Evolutionary conservation across 352 stramenopile genomes (phyloP).

Genomic region (Globisporangium sylvaticum): DNA sequence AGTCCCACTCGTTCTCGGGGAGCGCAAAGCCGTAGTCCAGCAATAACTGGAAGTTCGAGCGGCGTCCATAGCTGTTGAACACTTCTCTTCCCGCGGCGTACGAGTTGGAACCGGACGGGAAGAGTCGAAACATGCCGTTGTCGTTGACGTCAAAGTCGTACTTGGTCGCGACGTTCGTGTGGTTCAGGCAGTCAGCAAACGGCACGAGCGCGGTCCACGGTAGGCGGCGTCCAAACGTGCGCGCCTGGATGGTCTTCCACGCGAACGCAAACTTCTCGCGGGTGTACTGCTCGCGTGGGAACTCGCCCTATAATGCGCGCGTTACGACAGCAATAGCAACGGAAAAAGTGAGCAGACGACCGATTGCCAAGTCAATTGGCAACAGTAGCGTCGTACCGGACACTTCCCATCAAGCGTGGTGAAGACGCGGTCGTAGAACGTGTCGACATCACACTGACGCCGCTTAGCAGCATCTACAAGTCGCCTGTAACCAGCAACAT

Average conservation of each 20-base stretch:
- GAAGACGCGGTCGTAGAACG: conserved; percentile 54
- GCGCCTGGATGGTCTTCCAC: conserved; percentile 88
- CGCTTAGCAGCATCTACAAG: conserved; percentile 42
- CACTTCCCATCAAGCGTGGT: conserved; percentile 41
- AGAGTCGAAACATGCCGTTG: conserved; percentile 63
- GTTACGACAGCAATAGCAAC: background rate
- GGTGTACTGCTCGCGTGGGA: conserved; percentile 50
- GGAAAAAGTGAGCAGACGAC: background rate
- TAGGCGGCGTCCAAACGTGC: conserved; percentile 88
- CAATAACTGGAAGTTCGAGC: conserved; percentile 85
- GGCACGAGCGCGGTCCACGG: conserved; percentile 90
- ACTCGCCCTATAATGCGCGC: conserved; percentile 26
- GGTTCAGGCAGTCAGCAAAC: conserved; percentile 91
- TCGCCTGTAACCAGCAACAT: conserved; percentile 17
- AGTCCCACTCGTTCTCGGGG: conserved; percentile 87
- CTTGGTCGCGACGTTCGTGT: conserved; percentile 87
- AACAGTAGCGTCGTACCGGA: conserved; percentile 21
- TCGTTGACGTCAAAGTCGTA: conserved; percentile 75
- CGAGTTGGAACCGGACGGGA: conserved; percentile 49
- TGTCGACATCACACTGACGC: conserved; percentile 52
- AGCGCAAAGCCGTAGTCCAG: conserved; percentile 93
- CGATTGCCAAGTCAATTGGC: background rate
- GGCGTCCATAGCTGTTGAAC: conserved; percentile 91
- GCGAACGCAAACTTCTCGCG: conserved; percentile 72
- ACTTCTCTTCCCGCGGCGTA: conserved; percentile 70